Base-by-base conservation (phyloP, 139 green algal species). In the Zygnema cylindricum region DNA sequence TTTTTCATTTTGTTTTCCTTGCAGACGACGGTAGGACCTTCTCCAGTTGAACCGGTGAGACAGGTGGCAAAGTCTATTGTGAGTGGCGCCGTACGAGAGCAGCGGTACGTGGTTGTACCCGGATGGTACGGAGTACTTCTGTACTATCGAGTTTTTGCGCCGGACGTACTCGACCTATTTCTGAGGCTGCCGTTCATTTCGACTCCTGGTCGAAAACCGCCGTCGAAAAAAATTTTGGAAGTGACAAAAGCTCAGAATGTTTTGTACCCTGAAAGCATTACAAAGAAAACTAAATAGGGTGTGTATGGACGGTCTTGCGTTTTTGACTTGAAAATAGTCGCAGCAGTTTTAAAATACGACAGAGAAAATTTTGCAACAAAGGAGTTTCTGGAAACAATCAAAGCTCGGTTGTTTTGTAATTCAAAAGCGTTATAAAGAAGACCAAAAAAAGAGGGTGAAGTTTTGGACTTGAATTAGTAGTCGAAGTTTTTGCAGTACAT, bases 111-210 rank as follows among this genome's bases (percentile, higher is more conserved):
- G 36, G 25, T 90, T 16, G 79, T 91, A 41, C 86, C 86, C 2
- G 42, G 22, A 25, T 91, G 81, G 79, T 91, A 84, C 40, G 63
- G 35, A 1, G 38, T 83, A 32, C 57, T 91, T 38, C 55, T 88
- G 1, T 85, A 84, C 38, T 91, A 89, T 36, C 86, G 86, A 43
- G 42, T 91, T 36, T 91, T 91, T n/a, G 86, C 86, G 7, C 86
- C 86, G 2, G 86, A 88, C 22, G 79, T 88, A 22, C 30, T 88
- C 38, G 85, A 90, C 43, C 38, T 36, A 25, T 84, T 89, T n/a
- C 71, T 71, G 1, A 69, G 76, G 2, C 43, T 86, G 36, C 25
- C 38, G 22, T 86, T 86, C 42, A 39, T 55, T 43, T 43, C 30
- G 23, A 43, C 81, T 1, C 21, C 25, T 2, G 81, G 81, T 1